These are phyloP conservation scores for Aspergillus caelatus DNA, from an alignment of 2,329 filamentous ascomycete genomes.

Conservation along the genomic window DNA sequence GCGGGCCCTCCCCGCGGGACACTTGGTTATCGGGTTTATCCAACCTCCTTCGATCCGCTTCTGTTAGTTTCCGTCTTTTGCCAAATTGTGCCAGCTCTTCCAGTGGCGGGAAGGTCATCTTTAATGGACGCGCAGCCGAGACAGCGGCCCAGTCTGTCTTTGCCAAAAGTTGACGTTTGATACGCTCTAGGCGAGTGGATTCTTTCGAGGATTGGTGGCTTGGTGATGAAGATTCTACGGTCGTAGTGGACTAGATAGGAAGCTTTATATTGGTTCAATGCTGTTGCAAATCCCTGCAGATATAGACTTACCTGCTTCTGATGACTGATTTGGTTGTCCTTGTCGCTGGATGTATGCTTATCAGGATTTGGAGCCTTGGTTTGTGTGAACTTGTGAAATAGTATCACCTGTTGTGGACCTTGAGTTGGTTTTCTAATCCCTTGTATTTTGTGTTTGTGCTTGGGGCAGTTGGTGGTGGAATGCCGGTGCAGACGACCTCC, in stretches of 20 bases:
- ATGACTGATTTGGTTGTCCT: neutral
- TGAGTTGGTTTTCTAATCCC: constrained; percentile 35
- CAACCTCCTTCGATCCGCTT: constrained; percentile 32
- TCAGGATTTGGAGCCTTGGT: neutral
- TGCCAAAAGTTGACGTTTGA: constrained; percentile 39
- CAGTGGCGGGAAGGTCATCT: constrained; percentile 31
- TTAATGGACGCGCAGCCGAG: constrained; percentile 36
- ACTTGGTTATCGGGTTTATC: constrained; percentile 9
- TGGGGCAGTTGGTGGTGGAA: constrained; percentile 33
- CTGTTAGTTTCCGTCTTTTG: constrained; percentile 38
- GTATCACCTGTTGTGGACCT: constrained; percentile 14
- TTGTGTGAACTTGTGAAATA: neutral
- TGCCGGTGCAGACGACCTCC: constrained; percentile 47
- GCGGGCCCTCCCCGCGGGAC: constrained; percentile 1
- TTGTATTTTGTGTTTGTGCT: constrained; percentile 34
- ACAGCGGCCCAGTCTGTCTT: constrained; percentile 43
- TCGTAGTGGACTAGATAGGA: neutral
- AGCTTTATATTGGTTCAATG: neutral
- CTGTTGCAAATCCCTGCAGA: neutral
- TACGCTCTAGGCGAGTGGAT: constrained; percentile 22
- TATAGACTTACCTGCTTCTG: neutral
- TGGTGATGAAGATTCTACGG: neutral
- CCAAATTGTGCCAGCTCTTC: constrained; percentile 37
- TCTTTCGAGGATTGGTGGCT: neutral
- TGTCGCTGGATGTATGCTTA: neutral